Percentiles rank a stretch among this genome's conserved stretches.
Evolutionary conservation across 2,329 filamentous ascomycete species (phyloP).

Genomic region (Rosellinia necatrix): DNA sequence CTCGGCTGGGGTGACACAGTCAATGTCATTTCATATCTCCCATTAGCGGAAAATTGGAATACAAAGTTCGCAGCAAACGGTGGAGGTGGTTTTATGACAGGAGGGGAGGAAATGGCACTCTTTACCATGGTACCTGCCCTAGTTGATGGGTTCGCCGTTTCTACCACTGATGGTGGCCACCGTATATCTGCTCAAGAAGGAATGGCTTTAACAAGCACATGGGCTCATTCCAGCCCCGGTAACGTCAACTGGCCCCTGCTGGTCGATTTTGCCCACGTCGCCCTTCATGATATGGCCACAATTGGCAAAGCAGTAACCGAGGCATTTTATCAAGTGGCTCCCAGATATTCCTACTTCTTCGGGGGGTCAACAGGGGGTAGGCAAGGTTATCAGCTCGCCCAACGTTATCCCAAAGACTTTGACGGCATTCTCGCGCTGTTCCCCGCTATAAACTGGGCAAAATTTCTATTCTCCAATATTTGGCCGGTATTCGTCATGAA

Average conservation of each 20-base stretch:
- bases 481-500: constrained; percentile 14
- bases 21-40: constrained; percentile 41
- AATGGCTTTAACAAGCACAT: constrained; percentile 20
- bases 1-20: constrained; percentile 46
- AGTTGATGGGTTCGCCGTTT: constrained; percentile 29
- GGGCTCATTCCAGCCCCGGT: constrained; percentile 24
- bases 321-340: constrained; percentile 3
- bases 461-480: neutral
- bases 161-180: constrained; percentile 35
- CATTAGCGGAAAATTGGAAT: constrained; percentile 39
- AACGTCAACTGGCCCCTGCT: constrained; percentile 12
- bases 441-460: constrained; percentile 5
- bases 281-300: constrained; percentile 5
- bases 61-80: constrained; percentile 45
- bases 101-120: constrained; percentile 20
- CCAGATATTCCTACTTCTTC: constrained; percentile 11
- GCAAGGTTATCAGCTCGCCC: constrained; percentile 7
- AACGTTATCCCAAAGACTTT: constrained; percentile 13
- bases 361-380: constrained; percentile 6
- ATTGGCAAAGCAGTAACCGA: constrained; percentile 3
- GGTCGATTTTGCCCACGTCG: constrained; percentile 3
- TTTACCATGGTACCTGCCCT: constrained; percentile 8
- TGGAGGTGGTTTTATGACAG: constrained; percentile 38
- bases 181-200: constrained; percentile 19
- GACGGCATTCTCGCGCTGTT: constrained; percentile 11